Evolutionary conservation across 2,329 filamentous ascomycete genomes (phyloP).

Genomic region (Curvularia lunata): DNA sequence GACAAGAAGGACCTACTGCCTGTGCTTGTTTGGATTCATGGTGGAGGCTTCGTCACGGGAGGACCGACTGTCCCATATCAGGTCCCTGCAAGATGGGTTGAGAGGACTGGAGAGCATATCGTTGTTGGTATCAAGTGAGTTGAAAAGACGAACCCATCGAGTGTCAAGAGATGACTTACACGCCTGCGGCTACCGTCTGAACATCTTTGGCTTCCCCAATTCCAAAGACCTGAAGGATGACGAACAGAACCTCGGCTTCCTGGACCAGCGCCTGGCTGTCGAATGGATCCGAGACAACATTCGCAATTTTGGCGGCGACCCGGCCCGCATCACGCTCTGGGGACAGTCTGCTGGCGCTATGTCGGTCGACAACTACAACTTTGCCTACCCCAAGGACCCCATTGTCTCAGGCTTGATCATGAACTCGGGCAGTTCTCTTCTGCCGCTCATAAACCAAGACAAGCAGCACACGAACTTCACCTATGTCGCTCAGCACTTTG

Average conservation of each 20-base stretch:
- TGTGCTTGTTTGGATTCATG: slow-evolving; percentile 57
- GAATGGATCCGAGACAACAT: slow-evolving; percentile 53
- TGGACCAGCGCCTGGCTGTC: slow-evolving; percentile 49
- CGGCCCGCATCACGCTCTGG: slow-evolving; percentile 48
- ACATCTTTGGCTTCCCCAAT: slow-evolving; percentile 51
- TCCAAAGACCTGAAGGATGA: slow-evolving; percentile 36
- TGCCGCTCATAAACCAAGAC: slow-evolving; percentile 25
- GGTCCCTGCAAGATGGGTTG: slow-evolving; percentile 34
- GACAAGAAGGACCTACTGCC: slow-evolving; percentile 42
- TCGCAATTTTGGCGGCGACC: slow-evolving; percentile 45
- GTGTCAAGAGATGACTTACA: neutral
- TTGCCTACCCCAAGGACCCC: slow-evolving; percentile 57
- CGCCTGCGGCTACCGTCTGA: slow-evolving; percentile 41
- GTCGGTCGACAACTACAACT: slow-evolving; percentile 57
- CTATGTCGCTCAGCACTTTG: slow-evolving; percentile 46
- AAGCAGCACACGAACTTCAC: slow-evolving; percentile 47
- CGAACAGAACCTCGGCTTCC: slow-evolving; percentile 49
- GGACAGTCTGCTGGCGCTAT: slow-evolving; percentile 50
- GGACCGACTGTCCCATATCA: slow-evolving; percentile 54
- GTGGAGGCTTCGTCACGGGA: slow-evolving; percentile 55
- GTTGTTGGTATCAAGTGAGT: slow-evolving; percentile 43
- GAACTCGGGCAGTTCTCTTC: slow-evolving; percentile 31
- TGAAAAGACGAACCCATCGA: slow-evolving; percentile 36
- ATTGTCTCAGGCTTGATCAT: slow-evolving; percentile 49
- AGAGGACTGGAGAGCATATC: slow-evolving; percentile 47